phyloP scores from a whole-genome alignment of 345 rosid species.

The Citrus medica region DNA sequence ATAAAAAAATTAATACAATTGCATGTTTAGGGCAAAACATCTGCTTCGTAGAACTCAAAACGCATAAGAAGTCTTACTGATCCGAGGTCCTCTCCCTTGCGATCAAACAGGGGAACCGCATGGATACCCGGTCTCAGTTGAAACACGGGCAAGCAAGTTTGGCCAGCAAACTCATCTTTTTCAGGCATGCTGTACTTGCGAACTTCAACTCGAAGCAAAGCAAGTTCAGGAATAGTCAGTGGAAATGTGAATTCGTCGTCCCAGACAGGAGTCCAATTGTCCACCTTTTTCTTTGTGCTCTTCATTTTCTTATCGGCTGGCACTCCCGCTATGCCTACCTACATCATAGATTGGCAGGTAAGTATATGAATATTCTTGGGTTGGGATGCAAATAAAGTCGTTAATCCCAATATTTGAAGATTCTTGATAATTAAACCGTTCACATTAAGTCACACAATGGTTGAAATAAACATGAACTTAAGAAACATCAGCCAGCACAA shows the following conservation, averaged over 20 bases:
- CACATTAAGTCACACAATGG: neutral
- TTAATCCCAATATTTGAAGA: neutral
- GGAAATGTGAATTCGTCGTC: constrained; percentile 62
- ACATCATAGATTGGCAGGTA: constrained; percentile 1
- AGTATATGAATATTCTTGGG: neutral
- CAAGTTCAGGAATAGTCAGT: constrained; percentile 62
- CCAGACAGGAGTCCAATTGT: constrained; percentile 70
- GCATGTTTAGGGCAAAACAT: neutral
- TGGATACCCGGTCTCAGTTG: constrained; percentile 61
- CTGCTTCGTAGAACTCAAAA: constrained; percentile 41
- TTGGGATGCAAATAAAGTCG: neutral
- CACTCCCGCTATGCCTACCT: constrained; percentile 76
- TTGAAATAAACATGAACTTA: neutral
- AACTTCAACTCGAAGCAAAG: constrained; percentile 66
- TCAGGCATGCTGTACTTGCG: constrained; percentile 66
- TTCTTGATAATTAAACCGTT: neutral
- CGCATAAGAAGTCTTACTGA: constrained; percentile 60
- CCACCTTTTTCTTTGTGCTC: constrained; percentile 55
- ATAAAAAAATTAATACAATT: neutral
- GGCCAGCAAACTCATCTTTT: constrained; percentile 69
- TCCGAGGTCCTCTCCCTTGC: constrained; percentile 44
- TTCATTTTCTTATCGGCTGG: constrained; percentile 52
- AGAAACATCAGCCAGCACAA: neutral
- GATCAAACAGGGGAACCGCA: constrained; percentile 55
- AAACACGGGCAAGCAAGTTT: constrained; percentile 62